Evolutionary conservation across 805 yeast species (phyloP).

Genomic region (Nakazawaea siamensis): DNA sequence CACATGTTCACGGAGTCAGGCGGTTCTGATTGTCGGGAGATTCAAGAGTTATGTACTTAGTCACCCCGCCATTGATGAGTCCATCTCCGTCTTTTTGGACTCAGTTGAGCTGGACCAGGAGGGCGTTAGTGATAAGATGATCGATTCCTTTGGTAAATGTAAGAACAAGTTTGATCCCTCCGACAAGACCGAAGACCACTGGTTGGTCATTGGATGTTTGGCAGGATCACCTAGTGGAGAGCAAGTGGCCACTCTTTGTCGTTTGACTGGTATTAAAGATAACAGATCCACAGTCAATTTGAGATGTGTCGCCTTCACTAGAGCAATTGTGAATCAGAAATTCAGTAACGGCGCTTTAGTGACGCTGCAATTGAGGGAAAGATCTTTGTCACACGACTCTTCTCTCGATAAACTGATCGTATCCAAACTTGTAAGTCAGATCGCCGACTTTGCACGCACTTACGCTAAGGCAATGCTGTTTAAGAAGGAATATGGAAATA

Average conservation of each 20-base stretch:
- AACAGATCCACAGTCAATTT: constrained; percentile 34
- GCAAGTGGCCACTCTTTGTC: constrained; percentile 31
- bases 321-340: constrained; percentile 26
- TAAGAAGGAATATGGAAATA: constrained; percentile 2
- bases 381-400: background rate
- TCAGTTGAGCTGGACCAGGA: background rate
- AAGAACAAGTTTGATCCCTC: background rate
- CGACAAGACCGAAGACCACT: background rate
- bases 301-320: constrained; percentile 39
- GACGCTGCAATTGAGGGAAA: background rate
- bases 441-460: constrained; percentile 1
- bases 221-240: constrained; percentile 15
- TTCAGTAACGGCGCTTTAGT: background rate
- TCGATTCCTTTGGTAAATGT: background rate
- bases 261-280: constrained; percentile 38
- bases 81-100: background rate
- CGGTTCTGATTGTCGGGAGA: constrained; percentile 13
- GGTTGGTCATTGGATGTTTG: constrained; percentile 17
- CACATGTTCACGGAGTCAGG: constrained; percentile 25
- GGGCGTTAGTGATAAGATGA: background rate
- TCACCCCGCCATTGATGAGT: background rate
- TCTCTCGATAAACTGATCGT: background rate
- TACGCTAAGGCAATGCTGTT: constrained; percentile 4
- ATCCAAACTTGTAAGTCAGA: constrained; percentile 6
- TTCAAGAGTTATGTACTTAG: background rate